A percentile compares a stretch with the other conserved stretches of the same genome.
phyloP scores from a whole-genome alignment of 2,329 filamentous ascomycete genomes.

The Alternaria atra region DNA sequence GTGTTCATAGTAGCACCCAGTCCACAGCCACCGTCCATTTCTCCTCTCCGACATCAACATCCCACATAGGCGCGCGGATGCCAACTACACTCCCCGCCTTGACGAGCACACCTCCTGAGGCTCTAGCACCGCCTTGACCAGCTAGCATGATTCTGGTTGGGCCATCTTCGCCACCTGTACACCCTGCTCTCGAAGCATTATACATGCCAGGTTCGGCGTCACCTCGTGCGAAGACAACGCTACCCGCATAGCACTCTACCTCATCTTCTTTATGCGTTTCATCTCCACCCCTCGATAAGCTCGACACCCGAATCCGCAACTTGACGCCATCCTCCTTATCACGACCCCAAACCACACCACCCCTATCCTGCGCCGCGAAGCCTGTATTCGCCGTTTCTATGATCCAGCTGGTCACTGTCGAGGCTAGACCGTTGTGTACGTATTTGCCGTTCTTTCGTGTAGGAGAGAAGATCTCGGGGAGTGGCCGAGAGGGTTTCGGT shows the following conservation, averaged over 20 bases:
- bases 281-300: neutral
- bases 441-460: constrained; percentile 61
- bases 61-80: constrained; percentile 54
- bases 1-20: constrained; percentile 45
- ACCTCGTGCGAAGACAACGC: constrained; percentile 35
- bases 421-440: constrained; percentile 59
- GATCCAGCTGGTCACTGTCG: constrained; percentile 61
- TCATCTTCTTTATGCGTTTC: neutral
- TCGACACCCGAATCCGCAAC: constrained; percentile 21
- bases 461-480: constrained; percentile 64
- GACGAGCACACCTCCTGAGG: constrained; percentile 27
- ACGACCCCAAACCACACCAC: constrained; percentile 20
- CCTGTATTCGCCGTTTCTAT: constrained; percentile 52
- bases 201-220: constrained; percentile 24
- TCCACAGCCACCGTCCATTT: constrained; percentile 55
- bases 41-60: constrained; percentile 47
- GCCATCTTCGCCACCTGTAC: neutral
- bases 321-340: constrained; percentile 40
- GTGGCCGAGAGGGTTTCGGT: constrained; percentile 42
- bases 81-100: constrained; percentile 44
- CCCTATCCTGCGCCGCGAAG: constrained; percentile 24
- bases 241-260: constrained; percentile 32
- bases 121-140: constrained; percentile 36
- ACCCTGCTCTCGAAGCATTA: constrained; percentile 18
- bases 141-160: constrained; percentile 38